phyloP scores from a whole-genome alignment of 2,329 filamentous ascomycete species.

The Atkinsonella hypoxylon region DNA sequence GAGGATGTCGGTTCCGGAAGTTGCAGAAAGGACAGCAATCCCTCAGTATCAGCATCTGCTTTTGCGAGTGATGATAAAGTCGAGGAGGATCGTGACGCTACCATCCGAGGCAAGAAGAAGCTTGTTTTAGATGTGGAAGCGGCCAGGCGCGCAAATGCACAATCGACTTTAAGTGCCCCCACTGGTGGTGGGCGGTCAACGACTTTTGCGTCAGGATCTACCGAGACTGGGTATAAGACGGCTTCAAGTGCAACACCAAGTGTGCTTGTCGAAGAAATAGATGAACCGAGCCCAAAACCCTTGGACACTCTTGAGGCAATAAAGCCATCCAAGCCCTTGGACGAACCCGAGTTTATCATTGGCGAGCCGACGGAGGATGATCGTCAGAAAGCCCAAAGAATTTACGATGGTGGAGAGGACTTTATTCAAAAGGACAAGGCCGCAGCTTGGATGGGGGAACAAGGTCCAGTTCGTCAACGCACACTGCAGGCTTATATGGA shows the following conservation, averaged over 20 bases:
- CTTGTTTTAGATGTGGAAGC: conserved; percentile 12
- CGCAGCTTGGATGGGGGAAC: conserved; percentile 80
- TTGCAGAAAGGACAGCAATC: conserved; percentile 5
- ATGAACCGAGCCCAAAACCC: conserved; percentile 25
- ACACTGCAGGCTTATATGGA: conserved; percentile 75
- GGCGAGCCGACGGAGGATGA: conserved; percentile 57
- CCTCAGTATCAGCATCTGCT: background rate
- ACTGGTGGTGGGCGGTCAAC: conserved; percentile 27
- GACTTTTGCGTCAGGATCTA: conserved; percentile 24
- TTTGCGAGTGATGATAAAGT: background rate
- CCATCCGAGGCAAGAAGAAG: conserved; percentile 17
- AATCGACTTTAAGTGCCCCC: conserved; percentile 27
- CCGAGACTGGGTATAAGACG: conserved; percentile 28
- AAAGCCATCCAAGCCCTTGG: conserved; percentile 30
- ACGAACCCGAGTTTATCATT: conserved; percentile 45
- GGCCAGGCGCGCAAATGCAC: conserved; percentile 14
- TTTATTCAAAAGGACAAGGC: conserved; percentile 69
- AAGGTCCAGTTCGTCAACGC: conserved; percentile 44
- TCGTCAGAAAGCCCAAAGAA: conserved; percentile 62
- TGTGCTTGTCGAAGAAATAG: conserved; percentile 30
- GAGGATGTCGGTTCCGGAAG: conserved; percentile 22
- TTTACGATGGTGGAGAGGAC: conserved; percentile 76
- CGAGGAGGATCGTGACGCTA: conserved; percentile 15
- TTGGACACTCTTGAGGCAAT: conserved; percentile 20
- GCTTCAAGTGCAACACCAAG: conserved; percentile 31